Evolutionary conservation across 2,329 filamentous ascomycete genomes (phyloP).

Genomic region (Ceratocystis destructans): DNA sequence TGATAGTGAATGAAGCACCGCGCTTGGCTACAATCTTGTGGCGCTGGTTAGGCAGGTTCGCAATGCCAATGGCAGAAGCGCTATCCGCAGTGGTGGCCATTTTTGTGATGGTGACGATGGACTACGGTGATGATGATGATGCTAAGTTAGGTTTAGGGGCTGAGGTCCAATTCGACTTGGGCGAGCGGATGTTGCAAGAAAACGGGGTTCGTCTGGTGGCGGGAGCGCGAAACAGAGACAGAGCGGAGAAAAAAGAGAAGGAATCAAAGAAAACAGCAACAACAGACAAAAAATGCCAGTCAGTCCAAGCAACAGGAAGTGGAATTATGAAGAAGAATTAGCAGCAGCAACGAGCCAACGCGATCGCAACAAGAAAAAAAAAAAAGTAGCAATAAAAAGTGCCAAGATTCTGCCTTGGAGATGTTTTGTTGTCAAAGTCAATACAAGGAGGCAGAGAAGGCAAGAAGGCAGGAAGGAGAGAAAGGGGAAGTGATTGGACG

Average conservation of each 20-base stretch:
- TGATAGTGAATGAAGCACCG: slow-evolving; percentile 97
- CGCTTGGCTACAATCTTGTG: slow-evolving; percentile 67
- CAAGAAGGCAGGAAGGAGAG: slow-evolving; percentile 9
- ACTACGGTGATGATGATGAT: slow-evolving; percentile 2
- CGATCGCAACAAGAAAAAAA: slow-evolving; percentile 13
- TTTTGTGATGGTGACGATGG: slow-evolving; percentile 23
- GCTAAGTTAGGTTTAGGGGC: not conserved
- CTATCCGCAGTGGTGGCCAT: slow-evolving; percentile 48
- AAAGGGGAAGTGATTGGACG: slow-evolving; percentile 5
- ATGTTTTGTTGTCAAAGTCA: slow-evolving; percentile 15
- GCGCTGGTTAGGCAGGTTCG: slow-evolving; percentile 59
- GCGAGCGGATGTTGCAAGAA: not conserved
- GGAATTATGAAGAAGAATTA: not conserved
- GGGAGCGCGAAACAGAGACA: slow-evolving; percentile 16
- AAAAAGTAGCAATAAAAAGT: not conserved
- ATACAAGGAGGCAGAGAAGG: slow-evolving; percentile 4
- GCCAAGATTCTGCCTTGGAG: slow-evolving; percentile 12
- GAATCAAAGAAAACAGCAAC: slow-evolving; percentile 12
- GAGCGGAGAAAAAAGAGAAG: slow-evolving; percentile 11
- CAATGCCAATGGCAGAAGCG: slow-evolving; percentile 58
- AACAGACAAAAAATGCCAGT: slow-evolving; percentile 7
- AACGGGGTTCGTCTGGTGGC: slow-evolving; percentile 9
- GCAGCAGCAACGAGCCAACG: slow-evolving; percentile 16
- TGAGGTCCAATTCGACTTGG: not conserved
- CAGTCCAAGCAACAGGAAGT: not conserved